Base-by-base conservation (phyloP, 2,329 filamentous ascomycete species). In the Zymoseptoria pseudotritici region DNA sequence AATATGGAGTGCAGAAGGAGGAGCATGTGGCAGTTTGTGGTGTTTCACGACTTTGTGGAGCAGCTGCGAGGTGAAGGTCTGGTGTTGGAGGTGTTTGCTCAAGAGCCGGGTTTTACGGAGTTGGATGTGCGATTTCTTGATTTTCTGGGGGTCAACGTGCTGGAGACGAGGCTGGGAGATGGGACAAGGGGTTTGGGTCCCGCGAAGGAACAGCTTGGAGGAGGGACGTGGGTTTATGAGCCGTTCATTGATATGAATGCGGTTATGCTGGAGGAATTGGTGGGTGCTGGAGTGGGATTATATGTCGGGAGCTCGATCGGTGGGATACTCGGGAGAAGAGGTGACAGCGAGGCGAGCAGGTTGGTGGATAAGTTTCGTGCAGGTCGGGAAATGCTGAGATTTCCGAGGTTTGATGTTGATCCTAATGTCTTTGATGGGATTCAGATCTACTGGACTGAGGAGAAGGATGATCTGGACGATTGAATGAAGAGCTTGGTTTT, bases 1-100 rank as follows among this genome's bases (percentile, higher is more conserved):
- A 71, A 72, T 24, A 56, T 65, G 29, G 61, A 67, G n/a, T 65
- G 64, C 26, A 53, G 70, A n/a, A 62, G 65, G 49, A 65, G 70
- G 54, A 71, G 67, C 49, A 60, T 73, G 59, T 68, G 66, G 66
- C 72, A 74, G 61, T 60, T 70, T 24, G 70, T 66, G 2, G 67
- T 69, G 3, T 73, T 72, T 21, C 55, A 69, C 55, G 72, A 72
- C 50, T 54, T 70, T 10, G 62, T 66, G 13, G 53, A 61, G 8
- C 50, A 65, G 26, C 20, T 65, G 50, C 21, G 9, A 9, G 46
- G 36, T 21, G 36, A 56, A 7, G 54, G 50, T 11, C 4, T 24
- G 2, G 20, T 21, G n/a, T 52, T 67, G 19, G 59, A 61, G 21
- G 50, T 70, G 9, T 67, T 59, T 36, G 70, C 64, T 1, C 69